A percentile compares a stretch with the other conserved stretches of the same genome.
Conservation (phyloP, 2,329 filamentous ascomycete species). For the Trichoderma aggressivum region DNA sequence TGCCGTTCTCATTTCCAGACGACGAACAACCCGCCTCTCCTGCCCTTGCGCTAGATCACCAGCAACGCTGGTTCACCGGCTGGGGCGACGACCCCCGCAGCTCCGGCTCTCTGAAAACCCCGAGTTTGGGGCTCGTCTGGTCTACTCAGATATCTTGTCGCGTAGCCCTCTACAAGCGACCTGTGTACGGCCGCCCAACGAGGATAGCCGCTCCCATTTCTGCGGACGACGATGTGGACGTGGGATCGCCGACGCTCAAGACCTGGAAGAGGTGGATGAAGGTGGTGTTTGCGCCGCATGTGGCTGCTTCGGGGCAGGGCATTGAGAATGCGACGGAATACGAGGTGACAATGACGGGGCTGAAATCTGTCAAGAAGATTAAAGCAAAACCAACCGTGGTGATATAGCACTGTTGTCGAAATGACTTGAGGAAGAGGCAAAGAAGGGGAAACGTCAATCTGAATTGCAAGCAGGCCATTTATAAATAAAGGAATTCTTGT, state of each 20-base stretch:
- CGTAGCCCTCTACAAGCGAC: constrained; percentile 73
- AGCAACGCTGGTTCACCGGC: constrained; percentile 92
- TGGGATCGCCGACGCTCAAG: constrained; percentile 44
- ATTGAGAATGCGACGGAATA: constrained; percentile 61
- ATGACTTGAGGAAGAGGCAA: neutral
- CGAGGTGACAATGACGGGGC: constrained; percentile 67
- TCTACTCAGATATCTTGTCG: constrained; percentile 82
- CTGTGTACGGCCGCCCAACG: constrained; percentile 46
- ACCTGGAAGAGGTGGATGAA: constrained; percentile 77
- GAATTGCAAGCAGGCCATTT: neutral
- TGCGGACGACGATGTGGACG: constrained; percentile 41
- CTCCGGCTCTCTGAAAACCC: constrained; percentile 65
- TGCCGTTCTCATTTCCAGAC: constrained; percentile 31
- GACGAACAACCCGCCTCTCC: constrained; percentile 37
- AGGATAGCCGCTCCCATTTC: constrained; percentile 35
- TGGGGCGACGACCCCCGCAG: constrained; percentile 72
- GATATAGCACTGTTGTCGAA: neutral
- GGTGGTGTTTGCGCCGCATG: constrained; percentile 84
- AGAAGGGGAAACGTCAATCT: neutral
- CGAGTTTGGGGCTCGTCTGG: constrained; percentile 85
- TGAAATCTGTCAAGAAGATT: constrained; percentile 36
- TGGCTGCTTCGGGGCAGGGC: constrained; percentile 48
- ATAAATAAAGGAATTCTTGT: neutral
- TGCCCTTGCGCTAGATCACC: constrained; percentile 75
- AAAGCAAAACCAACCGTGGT: neutral